Conservation (phyloP, 192 early-diverging fungal species). For the Phlyctochytrium planicorne region DNA sequence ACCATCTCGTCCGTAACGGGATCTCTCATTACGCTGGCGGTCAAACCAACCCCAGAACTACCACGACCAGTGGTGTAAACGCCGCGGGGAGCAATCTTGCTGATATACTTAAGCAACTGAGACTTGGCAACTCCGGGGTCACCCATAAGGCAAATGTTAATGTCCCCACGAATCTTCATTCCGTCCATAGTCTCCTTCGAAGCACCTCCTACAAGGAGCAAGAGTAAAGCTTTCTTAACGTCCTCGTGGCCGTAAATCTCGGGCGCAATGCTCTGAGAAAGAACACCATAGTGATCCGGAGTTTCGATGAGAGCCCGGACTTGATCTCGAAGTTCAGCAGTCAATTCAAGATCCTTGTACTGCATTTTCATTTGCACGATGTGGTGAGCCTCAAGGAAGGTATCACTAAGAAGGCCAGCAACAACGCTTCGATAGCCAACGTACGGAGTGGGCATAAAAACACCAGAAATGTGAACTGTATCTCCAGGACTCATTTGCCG, state of each 20-base stretch:
- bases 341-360: slow-evolving; percentile 76
- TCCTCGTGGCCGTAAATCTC: slow-evolving; percentile 64
- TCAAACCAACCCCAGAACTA: slow-evolving; percentile 93
- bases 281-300: slow-evolving; percentile 73
- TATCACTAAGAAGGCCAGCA: slow-evolving; percentile 91
- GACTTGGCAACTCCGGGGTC: slow-evolving; percentile 99
- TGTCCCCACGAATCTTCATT: slow-evolving; percentile 95
- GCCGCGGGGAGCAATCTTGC: slow-evolving; percentile 90
- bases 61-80: slow-evolving; percentile 97
- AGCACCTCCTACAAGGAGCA: slow-evolving; percentile 86
- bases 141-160: slow-evolving; percentile 98
- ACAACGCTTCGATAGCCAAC: slow-evolving; percentile 87
- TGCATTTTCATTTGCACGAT: slow-evolving; percentile 85
- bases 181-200: slow-evolving; percentile 84
- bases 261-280: slow-evolving; percentile 87
- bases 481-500: slow-evolving; percentile 87
- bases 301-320: too few relatives aligned
- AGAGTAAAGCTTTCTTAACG: slow-evolving; percentile 69
- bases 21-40: slow-evolving; percentile 91
- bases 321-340: slow-evolving; percentile 26
- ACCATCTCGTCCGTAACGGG: slow-evolving; percentile 93
- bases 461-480: slow-evolving; percentile 75
- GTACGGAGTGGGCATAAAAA: slow-evolving; percentile 90
- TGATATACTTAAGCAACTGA: slow-evolving; percentile 92
- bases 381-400: slow-evolving; percentile 89